phyloP scores from a whole-genome alignment of 2,329 filamentous ascomycete genomes.

The Trichoderma arundinaceum region DNA sequence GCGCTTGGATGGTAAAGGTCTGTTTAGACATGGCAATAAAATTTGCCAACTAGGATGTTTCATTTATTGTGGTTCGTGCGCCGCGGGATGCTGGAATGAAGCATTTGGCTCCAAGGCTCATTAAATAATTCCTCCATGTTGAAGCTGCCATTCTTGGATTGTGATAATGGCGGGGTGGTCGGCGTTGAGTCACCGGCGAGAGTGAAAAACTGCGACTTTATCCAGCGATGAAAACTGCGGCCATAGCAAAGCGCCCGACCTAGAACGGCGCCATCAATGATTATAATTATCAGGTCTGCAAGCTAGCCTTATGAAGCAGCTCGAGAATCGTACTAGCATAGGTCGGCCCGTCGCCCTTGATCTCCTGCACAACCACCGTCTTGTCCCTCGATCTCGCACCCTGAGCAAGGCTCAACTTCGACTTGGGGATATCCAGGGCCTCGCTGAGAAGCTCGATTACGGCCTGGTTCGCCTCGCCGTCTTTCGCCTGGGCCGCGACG shows the following conservation, averaged over 20 bases:
- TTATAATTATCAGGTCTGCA: conserved; percentile 14
- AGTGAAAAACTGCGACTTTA: not conserved
- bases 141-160: not conserved
- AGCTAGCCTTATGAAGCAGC: conserved; percentile 39
- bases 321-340: conserved; percentile 40
- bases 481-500: conserved; percentile 67
- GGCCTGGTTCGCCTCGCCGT: conserved; percentile 73
- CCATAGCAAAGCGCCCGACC: not conserved
- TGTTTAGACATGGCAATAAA: conserved; percentile 33
- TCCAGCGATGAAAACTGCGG: not conserved
- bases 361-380: conserved; percentile 54
- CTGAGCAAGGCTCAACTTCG: conserved; percentile 65
- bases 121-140: conserved; percentile 7
- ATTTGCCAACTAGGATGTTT: not conserved
- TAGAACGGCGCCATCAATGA: not conserved
- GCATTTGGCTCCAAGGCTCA: not conserved
- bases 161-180: conserved; percentile 15
- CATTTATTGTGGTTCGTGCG: not conserved
- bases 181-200: conserved; percentile 31
- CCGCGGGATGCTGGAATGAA: not conserved
- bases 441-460: conserved; percentile 67
- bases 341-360: conserved; percentile 42
- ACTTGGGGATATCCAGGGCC: conserved; percentile 65
- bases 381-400: conserved; percentile 71
- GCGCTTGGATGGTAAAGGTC: conserved; percentile 35